A percentile compares a stretch with the other conserved stretches of the same genome.
Evolutionary conservation across 2,329 filamentous ascomycete species (phyloP).

Genomic region (Pseudomassariella vexata): DNA sequence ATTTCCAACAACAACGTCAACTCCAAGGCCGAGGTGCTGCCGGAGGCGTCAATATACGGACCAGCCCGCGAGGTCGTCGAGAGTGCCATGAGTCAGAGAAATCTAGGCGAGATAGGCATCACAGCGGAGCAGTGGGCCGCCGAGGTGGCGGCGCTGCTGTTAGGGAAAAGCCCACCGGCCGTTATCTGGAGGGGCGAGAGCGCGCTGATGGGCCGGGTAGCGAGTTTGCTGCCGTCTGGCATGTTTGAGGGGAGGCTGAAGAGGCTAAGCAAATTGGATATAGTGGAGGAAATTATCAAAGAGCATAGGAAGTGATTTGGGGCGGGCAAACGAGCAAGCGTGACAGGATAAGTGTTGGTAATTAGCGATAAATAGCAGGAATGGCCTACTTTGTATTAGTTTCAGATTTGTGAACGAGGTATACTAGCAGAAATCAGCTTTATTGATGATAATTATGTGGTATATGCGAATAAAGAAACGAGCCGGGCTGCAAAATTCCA

Average conservation of each 20-base stretch:
- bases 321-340: too few species aligned
- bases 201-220: conserved; percentile 10
- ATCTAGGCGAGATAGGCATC: conserved; percentile 7
- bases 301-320: background rate
- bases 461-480: too few species aligned
- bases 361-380: too few species aligned
- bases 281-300: conserved; percentile 14
- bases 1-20: conserved; percentile 7
- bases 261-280: conserved; percentile 16
- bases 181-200: conserved; percentile 18
- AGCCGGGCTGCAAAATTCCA: too few species aligned
- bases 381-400: too few species aligned
- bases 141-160: conserved; percentile 12
- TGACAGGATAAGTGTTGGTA: too few species aligned
- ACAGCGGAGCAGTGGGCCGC: conserved; percentile 15
- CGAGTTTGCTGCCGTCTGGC: conserved; percentile 11
- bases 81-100: conserved; percentile 15
- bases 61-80: conserved; percentile 14
- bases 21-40: conserved; percentile 9
- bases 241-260: conserved; percentile 14
- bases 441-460: too few species aligned
- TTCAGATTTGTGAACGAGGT: too few species aligned
- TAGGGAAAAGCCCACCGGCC: conserved; percentile 11
- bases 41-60: conserved; percentile 16
- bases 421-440: too few species aligned